These are phyloP conservation scores for Asclepias syriaca DNA, from an alignment of 257 asterid genomes.

Conservation along the genomic window DNA sequence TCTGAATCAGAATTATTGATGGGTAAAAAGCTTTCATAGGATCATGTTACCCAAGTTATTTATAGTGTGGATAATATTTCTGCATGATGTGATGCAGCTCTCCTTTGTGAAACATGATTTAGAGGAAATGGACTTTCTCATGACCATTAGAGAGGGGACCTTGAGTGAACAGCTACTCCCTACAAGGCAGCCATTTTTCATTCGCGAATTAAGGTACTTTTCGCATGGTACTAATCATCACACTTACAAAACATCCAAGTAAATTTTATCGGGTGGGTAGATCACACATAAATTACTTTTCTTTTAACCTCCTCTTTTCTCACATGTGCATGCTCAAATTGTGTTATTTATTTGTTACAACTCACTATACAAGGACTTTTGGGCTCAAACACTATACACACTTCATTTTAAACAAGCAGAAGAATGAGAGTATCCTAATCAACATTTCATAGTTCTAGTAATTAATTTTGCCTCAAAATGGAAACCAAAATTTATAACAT, in stretches of 20 bases:
- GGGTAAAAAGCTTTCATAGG: neutral
- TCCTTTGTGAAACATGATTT: conserved; percentile 73
- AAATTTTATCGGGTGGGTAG: neutral
- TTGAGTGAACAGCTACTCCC: conserved; percentile 95
- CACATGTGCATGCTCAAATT: too few species aligned
- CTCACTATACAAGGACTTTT: neutral
- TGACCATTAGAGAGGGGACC: conserved; percentile 86
- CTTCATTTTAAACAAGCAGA: neutral
- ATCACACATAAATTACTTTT: neutral
- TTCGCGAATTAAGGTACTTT: conserved; percentile 78
- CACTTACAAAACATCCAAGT: too few species aligned
- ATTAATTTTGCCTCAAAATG: neutral
- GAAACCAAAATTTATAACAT: neutral
- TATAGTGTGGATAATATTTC: conserved; percentile 10
- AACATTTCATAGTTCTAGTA: neutral
- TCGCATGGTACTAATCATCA: conserved; percentile 4
- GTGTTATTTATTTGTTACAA: neutral
- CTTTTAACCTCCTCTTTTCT: neutral
- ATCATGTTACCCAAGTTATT: neutral
- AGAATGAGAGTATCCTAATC: neutral
- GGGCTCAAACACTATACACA: too few species aligned
- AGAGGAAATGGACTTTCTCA: conserved; percentile 90
- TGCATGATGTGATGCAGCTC: conserved; percentile 47
- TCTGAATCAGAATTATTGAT: neutral
- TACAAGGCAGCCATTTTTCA: conserved; percentile 70